phyloP scores from a whole-genome alignment of 1,139 yeast genomes.

The Kurtzmaniella natalensis region DNA sequence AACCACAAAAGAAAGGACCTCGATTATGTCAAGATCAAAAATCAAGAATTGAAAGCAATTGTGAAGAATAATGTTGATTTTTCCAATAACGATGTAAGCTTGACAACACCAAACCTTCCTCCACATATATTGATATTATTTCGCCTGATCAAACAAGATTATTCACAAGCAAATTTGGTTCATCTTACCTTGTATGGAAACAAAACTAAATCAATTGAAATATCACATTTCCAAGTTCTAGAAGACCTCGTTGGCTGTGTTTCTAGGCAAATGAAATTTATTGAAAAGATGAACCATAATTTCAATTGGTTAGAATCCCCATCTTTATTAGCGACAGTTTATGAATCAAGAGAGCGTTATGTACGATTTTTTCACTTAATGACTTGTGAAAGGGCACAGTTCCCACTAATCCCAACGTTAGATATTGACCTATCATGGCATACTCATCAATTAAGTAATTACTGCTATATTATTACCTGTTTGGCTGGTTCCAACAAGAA shows the following conservation, averaged over 20 bases:
- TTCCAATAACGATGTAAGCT: too few relatives aligned
- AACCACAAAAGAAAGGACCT: too few relatives aligned
- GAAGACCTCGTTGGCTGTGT: constrained; percentile 32
- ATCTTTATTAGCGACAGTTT: constrained; percentile 15
- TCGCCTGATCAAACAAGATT: too few relatives aligned
- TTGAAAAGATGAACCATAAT: constrained; percentile 24
- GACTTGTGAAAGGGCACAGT: not conserved
- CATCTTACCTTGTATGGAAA: constrained; percentile 17
- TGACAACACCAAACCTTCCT: too few relatives aligned
- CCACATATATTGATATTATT: too few relatives aligned
- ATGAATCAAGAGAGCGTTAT: constrained; percentile 21
- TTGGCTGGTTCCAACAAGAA: not conserved
- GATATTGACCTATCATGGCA: constrained; percentile 30
- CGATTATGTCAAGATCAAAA: too few relatives aligned
- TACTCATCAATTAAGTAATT: constrained; percentile 23
- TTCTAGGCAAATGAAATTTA: constrained; percentile 27
- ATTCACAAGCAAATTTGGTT: constrained; percentile 3
- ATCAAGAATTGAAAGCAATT: too few relatives aligned
- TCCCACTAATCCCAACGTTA: constrained; percentile 20
- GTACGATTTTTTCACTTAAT: constrained; percentile 22
- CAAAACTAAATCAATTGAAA: constrained; percentile 8
- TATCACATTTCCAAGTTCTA: not conserved
- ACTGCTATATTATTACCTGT: constrained; percentile 11
- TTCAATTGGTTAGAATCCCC: constrained; percentile 27
- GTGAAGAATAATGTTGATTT: too few relatives aligned